Percentiles rank a stretch among this genome's conserved stretches.
phyloP scores from a whole-genome alignment of 345 rosid genomes.

The Mangifera indica region DNA sequence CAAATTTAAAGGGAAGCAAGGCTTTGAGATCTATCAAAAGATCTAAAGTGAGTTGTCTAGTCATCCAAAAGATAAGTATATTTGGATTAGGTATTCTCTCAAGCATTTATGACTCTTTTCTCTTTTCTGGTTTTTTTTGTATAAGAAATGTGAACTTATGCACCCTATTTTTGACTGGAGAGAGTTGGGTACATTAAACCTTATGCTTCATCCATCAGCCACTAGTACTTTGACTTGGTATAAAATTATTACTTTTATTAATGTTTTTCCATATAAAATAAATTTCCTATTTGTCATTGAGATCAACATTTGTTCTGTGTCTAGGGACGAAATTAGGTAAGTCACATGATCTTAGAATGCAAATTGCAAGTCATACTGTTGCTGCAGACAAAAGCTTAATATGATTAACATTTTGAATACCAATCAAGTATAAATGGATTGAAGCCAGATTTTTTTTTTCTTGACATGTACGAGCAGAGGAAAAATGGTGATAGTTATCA shows the following conservation, averaged over 20 bases:
- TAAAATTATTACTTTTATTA: not conserved
- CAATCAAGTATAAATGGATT: not conserved
- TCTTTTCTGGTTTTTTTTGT: not conserved
- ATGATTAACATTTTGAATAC: not conserved
- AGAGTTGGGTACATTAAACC: constrained; percentile 1
- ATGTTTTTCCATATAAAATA: not conserved
- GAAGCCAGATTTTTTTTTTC: not conserved
- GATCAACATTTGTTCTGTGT: not conserved
- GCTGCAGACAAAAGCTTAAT: too few species aligned
- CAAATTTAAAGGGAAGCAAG: constrained; percentile 78
- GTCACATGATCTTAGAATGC: too few species aligned
- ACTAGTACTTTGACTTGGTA: not conserved
- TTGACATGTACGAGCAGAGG: not conserved
- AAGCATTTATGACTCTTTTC: constrained; percentile 9
- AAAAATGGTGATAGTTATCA: too few species aligned
- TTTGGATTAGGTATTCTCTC: constrained; percentile 70
- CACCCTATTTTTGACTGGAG: not conserved
- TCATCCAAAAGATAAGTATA: constrained; percentile 84
- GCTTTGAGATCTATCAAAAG: constrained; percentile 66
- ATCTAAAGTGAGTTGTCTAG: constrained; percentile 64
- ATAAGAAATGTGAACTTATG: not conserved
- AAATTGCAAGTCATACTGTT: too few species aligned
- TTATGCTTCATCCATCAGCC: not conserved
- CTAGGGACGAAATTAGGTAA: not conserved
- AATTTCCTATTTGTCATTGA: not conserved